Conservation (phyloP, 1,139 yeast genomes). For the Nadsonia commutata region DNA sequence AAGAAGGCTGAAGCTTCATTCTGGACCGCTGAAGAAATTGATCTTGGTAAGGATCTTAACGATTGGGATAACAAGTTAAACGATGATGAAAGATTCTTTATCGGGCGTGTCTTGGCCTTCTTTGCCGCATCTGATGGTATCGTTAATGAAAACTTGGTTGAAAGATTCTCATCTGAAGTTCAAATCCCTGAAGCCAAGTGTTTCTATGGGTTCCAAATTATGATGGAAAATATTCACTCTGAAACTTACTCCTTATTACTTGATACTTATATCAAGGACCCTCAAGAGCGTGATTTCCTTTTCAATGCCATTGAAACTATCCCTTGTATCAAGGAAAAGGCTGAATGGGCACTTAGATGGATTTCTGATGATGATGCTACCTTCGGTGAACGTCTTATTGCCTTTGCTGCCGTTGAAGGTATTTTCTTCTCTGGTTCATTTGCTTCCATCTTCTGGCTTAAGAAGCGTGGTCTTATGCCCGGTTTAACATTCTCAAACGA, state of each 20-base stretch:
- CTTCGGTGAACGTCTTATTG: constrained; percentile 90
- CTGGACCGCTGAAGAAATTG: constrained; percentile 99
- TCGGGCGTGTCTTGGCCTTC: constrained; percentile 89
- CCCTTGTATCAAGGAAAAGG: constrained; percentile 90
- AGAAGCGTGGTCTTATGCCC: constrained; percentile 97
- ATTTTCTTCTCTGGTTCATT: constrained; percentile 95
- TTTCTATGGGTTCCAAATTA: constrained; percentile 97
- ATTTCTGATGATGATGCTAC: constrained; percentile 74
- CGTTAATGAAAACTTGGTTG: constrained; percentile 92
- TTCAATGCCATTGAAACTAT: constrained; percentile 91
- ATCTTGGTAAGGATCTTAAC: constrained; percentile 72
- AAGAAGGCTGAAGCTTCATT: constrained; percentile 98
- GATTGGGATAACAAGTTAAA: constrained; percentile 83
- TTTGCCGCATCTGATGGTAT: constrained; percentile 98
- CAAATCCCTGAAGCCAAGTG: constrained; percentile 97
- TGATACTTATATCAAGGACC: constrained; percentile 91
- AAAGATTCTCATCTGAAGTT: constrained; percentile 92
- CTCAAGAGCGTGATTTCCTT: constrained; percentile 73
- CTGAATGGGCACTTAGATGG: constrained; percentile 98
- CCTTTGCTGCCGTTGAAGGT: constrained; percentile 98
- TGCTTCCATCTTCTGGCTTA: constrained; percentile 96
- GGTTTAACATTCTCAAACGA: constrained; percentile 95
- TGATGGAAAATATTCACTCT: constrained; percentile 99
- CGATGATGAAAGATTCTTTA: constrained; percentile 80
- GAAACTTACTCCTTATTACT: constrained; percentile 91